phyloP scores from a whole-genome alignment of 345 rosid species.

The Boechera stricta region DNA sequence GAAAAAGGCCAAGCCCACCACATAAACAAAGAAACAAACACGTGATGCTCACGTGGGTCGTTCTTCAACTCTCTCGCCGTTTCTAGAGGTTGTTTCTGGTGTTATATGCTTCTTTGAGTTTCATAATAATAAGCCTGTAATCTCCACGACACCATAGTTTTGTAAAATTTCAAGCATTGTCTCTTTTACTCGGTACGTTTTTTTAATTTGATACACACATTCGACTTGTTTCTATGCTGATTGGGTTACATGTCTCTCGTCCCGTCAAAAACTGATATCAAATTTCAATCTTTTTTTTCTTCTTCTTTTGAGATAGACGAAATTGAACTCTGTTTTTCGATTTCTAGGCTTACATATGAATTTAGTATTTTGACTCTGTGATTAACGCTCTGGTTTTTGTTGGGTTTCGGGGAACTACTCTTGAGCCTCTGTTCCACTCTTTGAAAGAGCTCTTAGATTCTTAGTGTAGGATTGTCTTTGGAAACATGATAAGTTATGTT shows the following conservation, averaged over 20 bases:
- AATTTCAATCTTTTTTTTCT: background rate
- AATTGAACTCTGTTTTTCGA: slow-evolving; percentile 8
- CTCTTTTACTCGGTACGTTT: background rate
- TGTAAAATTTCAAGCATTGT: background rate
- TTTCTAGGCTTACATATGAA: background rate
- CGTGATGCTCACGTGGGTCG: slow-evolving; percentile 32
- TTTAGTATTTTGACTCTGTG: background rate
- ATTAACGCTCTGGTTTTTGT: background rate
- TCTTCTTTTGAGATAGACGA: background rate
- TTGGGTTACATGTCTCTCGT: background rate
- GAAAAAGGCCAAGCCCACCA: background rate
- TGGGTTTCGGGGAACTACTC: background rate
- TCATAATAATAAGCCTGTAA: background rate
- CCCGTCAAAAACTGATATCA: background rate
- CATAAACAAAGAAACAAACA: slow-evolving; percentile 7
- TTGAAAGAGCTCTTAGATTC: too few species aligned
- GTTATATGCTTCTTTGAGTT: background rate
- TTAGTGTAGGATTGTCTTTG: background rate
- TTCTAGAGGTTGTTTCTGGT: slow-evolving; percentile 23
- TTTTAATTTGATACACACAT: background rate
- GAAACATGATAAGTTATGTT: background rate
- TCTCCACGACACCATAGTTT: background rate
- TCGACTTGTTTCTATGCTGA: background rate
- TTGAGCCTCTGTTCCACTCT: background rate
- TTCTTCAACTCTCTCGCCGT: slow-evolving; percentile 29